Evolutionary conservation across 1,139 yeast species (phyloP).

Genomic region (Suhomyces wounanorum): DNA sequence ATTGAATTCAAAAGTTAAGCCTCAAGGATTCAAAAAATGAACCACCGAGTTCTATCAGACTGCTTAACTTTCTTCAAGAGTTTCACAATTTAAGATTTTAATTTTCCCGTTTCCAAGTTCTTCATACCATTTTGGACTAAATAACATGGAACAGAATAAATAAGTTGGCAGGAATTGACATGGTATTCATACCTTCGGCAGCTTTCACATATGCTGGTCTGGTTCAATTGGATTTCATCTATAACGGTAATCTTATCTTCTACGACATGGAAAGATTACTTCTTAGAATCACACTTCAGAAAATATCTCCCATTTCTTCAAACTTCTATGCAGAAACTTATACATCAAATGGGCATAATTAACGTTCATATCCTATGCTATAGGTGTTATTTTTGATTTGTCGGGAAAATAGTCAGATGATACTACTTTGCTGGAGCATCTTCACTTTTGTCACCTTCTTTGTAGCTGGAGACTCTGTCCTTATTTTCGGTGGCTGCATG

Average conservation of each 20-base stretch:
- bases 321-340: background rate
- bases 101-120: too few relatives aligned
- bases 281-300: background rate
- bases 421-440: background rate
- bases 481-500: constrained; percentile 68
- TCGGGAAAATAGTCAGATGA: background rate
- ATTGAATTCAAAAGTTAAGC: too few relatives aligned
- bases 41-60: too few relatives aligned
- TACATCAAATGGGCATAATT: background rate
- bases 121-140: too few relatives aligned
- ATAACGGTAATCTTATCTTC: background rate
- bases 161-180: background rate
- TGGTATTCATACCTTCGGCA: too few relatives aligned
- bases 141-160: background rate
- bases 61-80: too few relatives aligned
- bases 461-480: constrained; percentile 52
- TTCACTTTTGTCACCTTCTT: constrained; percentile 21
- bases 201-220: too few relatives aligned
- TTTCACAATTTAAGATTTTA: too few relatives aligned
- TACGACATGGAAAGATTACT: background rate
- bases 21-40: too few relatives aligned
- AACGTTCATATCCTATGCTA: background rate
- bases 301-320: background rate
- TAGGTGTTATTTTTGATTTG: background rate
- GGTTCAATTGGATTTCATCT: too few relatives aligned